phyloP scores from a whole-genome alignment of 305 asterid genomes.

The Fraxinus ornus region DNA sequence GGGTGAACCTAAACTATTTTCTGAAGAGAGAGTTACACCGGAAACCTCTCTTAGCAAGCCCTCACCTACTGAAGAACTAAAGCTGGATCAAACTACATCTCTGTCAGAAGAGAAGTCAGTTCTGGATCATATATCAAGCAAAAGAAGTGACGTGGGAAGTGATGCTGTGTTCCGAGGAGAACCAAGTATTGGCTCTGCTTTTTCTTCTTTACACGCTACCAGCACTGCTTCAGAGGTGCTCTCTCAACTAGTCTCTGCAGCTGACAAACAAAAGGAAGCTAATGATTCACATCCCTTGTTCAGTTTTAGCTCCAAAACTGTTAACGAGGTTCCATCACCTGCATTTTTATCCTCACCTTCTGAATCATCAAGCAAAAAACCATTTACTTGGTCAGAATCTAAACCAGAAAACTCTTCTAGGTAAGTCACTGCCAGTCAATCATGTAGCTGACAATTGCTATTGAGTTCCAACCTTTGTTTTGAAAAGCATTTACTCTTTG shows the following conservation, averaged over 20 bases:
- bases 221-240: conserved; percentile 23
- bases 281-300: conserved; percentile 31
- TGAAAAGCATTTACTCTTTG: not conserved
- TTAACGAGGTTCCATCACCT: conserved; percentile 31
- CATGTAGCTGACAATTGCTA: conserved; percentile 9
- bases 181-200: conserved; percentile 21
- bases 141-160: conserved; percentile 27
- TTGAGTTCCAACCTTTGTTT: conserved; percentile 2
- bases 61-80: conserved; percentile 35
- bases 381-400: conserved; percentile 24
- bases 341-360: conserved; percentile 26
- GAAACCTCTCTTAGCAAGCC: conserved; percentile 26
- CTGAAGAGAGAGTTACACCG: conserved; percentile 29
- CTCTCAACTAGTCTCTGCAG: conserved; percentile 27
- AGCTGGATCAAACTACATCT: conserved; percentile 19
- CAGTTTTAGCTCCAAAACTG: conserved; percentile 40
- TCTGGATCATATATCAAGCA: conserved; percentile 22
- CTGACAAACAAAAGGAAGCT: conserved; percentile 37
- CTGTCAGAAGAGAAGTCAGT: conserved; percentile 33
- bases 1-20: conserved; percentile 26
- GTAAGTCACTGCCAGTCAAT: conserved; percentile 24
- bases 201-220: conserved; percentile 30
- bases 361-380: conserved; percentile 27
- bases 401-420: conserved; percentile 38
- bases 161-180: conserved; percentile 22